Base-by-base conservation (phyloP, 2,329 filamentous ascomycete genomes). In the Chalaropsis ovoidea region DNA sequence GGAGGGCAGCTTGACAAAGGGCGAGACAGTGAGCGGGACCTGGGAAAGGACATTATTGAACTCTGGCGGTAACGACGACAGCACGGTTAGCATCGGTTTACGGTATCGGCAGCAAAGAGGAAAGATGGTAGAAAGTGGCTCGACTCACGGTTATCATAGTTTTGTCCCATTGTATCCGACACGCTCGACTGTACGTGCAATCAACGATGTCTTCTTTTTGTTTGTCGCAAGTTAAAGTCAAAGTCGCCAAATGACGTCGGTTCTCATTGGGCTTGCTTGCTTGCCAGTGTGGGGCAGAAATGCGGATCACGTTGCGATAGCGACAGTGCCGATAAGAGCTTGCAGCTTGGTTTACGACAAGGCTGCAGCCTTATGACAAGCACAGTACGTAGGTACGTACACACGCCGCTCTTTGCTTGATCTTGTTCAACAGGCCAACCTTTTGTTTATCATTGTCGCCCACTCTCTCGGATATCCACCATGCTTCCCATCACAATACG, bases 21-120 rank as follows among this genome's bases (percentile, higher is more conserved):
- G 94, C 2, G 93, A 96, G 56, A 97, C 91, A 62, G 91, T 95
- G 65, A 99, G 79, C 39, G 94, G 91, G 49, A 97, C 86, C 77
- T 99, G 94, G 70, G 92, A 89, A 60, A 99, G 85, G 69, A 96
- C 84, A 17, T 88, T 89, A 77, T 96, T 91, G 17, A 90, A 86
- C 70, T 83, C 88, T 90, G 69, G 13, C 8, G 64, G 61, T 8
- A n/a, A 35, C n/a, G 42, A 49, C 13, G 61, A 19, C 22, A 27
- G 22, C 11, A 22, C 10, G 42, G 43, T 47, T 27, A 62, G 42
- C 13, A 45, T 19, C 27, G n/a, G 39, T n/a, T 8, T 22, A 45
- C 24, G 22, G 11, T 52, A 22, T 17, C 35, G 35, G 35, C 35
- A 39, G 8, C 8, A 7, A 17, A 64, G 47, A 27, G 5, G 19